phyloP scores from a whole-genome alignment of 139 green algal genomes.

The Zygnema circumcarinatum region DNA sequence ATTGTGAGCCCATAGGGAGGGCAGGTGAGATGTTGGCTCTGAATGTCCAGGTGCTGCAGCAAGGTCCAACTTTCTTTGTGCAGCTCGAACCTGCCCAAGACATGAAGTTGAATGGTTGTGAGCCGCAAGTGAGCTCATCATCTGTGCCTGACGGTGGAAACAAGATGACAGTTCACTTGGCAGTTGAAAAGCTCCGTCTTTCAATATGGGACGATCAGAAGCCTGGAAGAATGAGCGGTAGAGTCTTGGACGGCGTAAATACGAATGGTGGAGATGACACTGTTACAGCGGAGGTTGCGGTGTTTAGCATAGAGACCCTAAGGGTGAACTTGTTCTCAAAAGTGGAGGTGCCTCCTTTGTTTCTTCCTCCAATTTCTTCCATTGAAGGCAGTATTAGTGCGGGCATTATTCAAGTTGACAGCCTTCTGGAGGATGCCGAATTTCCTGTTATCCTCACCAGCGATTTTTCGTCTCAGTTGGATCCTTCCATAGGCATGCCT shows the following conservation, averaged over 20 bases:
- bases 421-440: constrained; percentile 19
- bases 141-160: neutral
- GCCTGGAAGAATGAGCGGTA: neutral
- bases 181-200: neutral
- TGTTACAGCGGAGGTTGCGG: neutral
- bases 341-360: neutral
- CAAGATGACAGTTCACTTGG: neutral
- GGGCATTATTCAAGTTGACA: constrained; percentile 38
- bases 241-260: neutral
- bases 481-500: neutral
- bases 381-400: neutral
- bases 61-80: constrained; percentile 13
- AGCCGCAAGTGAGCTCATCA: too few species aligned
- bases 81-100: neutral
- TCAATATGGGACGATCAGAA: neutral
- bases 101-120: neutral
- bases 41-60: neutral
- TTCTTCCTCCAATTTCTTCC: neutral
- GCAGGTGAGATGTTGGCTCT: neutral
- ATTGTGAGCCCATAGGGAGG: neutral
- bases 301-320: neutral
- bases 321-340: neutral
- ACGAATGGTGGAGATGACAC: neutral
- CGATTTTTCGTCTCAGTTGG: constrained; percentile 25
- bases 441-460: constrained; percentile 42